Percentiles rank a stretch among this genome's conserved stretches.
These are phyloP conservation scores for Salinomyces thailandicus DNA, from an alignment of 2,329 filamentous ascomycete genomes.

Conservation along the genomic window DNA sequence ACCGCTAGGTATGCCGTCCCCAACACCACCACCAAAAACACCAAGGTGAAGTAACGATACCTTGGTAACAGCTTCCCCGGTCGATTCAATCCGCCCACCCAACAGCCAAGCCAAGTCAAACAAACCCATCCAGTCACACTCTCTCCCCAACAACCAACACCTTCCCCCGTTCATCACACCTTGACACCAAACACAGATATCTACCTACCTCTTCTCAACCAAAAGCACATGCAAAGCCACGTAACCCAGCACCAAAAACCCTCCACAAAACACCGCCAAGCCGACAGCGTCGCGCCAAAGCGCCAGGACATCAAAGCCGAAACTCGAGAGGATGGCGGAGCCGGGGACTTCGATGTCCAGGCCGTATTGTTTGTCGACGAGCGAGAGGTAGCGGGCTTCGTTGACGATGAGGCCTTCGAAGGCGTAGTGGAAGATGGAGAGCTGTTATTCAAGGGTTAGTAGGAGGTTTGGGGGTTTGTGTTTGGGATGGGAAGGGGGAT, in stretches of 20 bases:
- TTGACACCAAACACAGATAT: no score
- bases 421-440: constrained; percentile 97
- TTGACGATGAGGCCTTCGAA: constrained; percentile 97
- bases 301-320: constrained; percentile 82
- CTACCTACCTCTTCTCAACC: constrained; percentile 75
- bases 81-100: no score
- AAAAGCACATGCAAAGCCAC: constrained; percentile 85
- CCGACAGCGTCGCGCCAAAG: constrained; percentile 78
- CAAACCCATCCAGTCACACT: no score
- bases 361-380: constrained; percentile 90
- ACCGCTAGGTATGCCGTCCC: no score
- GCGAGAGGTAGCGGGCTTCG: constrained; percentile 79
- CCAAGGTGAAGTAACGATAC: no score
- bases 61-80: no score
- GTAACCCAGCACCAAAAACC: constrained; percentile 83
- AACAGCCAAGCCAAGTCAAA: no score
- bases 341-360: constrained; percentile 94
- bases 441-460: no score
- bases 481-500: background rate
- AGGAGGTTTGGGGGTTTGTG: constrained; percentile 19
- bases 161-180: no score
- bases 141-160: no score
- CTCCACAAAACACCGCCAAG: constrained; percentile 67
- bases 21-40: no score
- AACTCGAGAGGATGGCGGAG: constrained; percentile 84